Evolutionary conservation across 768 basidiomycete genomes (phyloP), one percentile per base, ranked within the genome.

Genomic region (Lactarius deliciosus): DNA sequence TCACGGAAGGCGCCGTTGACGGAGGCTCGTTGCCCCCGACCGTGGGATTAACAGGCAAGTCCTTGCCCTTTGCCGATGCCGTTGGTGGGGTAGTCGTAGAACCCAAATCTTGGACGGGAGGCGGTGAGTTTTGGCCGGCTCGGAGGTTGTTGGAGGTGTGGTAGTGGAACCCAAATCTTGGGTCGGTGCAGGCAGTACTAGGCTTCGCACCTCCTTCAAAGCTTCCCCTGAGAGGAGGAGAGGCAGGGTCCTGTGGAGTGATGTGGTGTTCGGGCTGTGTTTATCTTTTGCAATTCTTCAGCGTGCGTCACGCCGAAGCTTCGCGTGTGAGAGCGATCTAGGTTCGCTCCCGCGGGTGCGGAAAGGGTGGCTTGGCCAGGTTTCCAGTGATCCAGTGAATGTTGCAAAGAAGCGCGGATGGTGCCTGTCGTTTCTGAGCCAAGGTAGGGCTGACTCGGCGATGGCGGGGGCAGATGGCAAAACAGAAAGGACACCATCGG

Each of bases 221-320:
- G 36, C 36, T 58, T n/a, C 57, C 57, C 28, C 57, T 11, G n/a
- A 53, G 58, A 2, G 79, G 72, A 0, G 82, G 83, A 13, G 85
- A 80, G 1, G 82, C 80, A 47, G 81, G 28, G 3, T 82, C 76
- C n/a, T 79, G 76, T 57, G 70, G 60, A 30, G 72, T 67, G 32
- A 69, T 47, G 13, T 54, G 68, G 72, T 6, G 70, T 64, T 73
- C 69, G 0, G 0, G 74, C 73, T 15, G 81, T 73, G 58, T 77
- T 76, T 60, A 92, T 86, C 70, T 78, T 81, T 20, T 82, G 82
- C 41, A 94, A 80, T 76, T 94, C 92, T 41, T 77, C 81, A 0
- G 89, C 90, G 72, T 94, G 92, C 45, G 87, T 93, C 76, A 89
- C 90, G 22, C 92, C 92, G 73, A 94, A 94, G 76, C 89, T 92